Evolutionary conservation across 371 early-diverging fungal genomes (phyloP).

Genomic region (Coemansia sp.): DNA sequence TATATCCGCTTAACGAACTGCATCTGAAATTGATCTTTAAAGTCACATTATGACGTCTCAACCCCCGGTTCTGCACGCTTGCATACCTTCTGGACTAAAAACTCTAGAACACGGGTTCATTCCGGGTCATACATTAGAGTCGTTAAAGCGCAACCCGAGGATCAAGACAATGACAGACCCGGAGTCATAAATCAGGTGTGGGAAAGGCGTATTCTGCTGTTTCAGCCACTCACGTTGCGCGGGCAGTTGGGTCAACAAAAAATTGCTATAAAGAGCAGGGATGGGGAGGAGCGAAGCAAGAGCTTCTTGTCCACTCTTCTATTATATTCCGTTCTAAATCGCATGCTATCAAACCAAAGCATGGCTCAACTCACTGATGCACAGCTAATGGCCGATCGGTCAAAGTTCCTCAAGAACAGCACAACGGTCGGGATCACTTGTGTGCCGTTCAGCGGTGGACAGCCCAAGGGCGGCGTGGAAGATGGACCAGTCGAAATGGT

Average conservation of each 20-base stretch:
- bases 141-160: background rate
- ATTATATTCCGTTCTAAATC: background rate
- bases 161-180: background rate
- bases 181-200: background rate
- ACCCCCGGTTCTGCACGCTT: too few species aligned
- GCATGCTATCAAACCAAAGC: background rate
- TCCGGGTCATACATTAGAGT: background rate
- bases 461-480: conserved; percentile 89
- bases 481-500: conserved; percentile 80
- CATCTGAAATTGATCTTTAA: background rate
- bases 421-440: conserved; percentile 71
- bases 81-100: too few species aligned
- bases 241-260: background rate
- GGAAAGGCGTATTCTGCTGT: background rate
- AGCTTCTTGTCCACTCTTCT: background rate
- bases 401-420: conserved; percentile 48
- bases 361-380: conserved; percentile 18
- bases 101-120: too few species aligned
- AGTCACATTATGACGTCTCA: too few species aligned
- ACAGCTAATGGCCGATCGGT: conserved; percentile 36
- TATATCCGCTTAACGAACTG: background rate
- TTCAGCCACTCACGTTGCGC: conserved; percentile 1
- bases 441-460: conserved; percentile 83
- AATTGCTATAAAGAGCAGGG: background rate
- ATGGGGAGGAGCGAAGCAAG: too few species aligned